Base-by-base conservation (phyloP, 2,329 filamentous ascomycete species). In the Cercospora janseana region DNA sequence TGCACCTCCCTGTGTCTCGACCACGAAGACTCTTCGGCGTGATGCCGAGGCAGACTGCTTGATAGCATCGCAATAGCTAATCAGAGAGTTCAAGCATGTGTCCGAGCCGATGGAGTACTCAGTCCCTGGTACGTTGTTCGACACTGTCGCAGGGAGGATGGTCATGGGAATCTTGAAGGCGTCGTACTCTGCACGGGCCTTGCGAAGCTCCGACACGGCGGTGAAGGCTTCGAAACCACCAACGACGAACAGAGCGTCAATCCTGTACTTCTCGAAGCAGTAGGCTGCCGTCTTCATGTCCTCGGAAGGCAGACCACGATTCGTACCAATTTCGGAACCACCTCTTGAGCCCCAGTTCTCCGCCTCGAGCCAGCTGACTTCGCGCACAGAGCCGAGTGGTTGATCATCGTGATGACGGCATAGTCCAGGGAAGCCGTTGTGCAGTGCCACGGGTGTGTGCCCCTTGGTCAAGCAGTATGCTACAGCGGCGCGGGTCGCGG, bases 161-260 rank as follows among this genome's bases (percentile, higher is more conserved):
- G 86, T 81, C 78, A 97, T 88, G 15, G 93, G 93, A 57, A 98
- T 96, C 70, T 88, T 90, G 66, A 98, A 87, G 1, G 87, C 85
- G 8, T 88, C 83, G 71, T 87, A 95, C 54, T 88, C 73, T 27
- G 82, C 79, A 49, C 90, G 80, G 10, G 86, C 90, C 73, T 88
- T 82, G 60, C 91, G 85, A 53, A 98, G 79, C 70, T 97, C 87
- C 35, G 87, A 88, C 26, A 96, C 80, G 2, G 93, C 86, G 51
- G 93, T 94, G 76, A 94, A 98, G 1, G 91, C 93, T 72, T 98
- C 93, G 62, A 98, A 98, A 1, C 93, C 93, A 63, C 93, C 93
- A 42, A 97, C 81, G 9, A 68, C 80, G 70, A 97, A 95, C 3
- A 98, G 77, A 0, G 86, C 91, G 63, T 98, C 90, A 59, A 98